Percentiles rank a stretch among this genome's conserved stretches.
Evolutionary conservation across 169 alveolate genomes (phyloP).

Genomic region (Eimeria sp.): DNA sequence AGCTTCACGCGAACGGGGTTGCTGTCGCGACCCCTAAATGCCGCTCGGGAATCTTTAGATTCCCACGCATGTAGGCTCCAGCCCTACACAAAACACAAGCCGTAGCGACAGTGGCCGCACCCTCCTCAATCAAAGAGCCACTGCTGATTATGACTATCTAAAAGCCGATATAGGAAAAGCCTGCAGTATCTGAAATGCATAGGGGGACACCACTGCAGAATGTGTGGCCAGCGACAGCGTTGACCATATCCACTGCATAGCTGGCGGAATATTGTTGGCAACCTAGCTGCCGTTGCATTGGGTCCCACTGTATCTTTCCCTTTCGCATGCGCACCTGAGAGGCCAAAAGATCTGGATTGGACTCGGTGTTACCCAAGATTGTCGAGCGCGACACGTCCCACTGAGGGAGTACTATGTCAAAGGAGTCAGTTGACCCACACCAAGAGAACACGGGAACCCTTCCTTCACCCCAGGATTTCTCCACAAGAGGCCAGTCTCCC

Average conservation of each 20-base stretch:
- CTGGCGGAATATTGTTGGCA: neutral
- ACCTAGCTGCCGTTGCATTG: neutral
- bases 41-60: slow-evolving; percentile 63
- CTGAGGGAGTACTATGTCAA: slow-evolving; percentile 78
- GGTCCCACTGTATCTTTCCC: neutral
- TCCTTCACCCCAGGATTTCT: slow-evolving; percentile 46
- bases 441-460: slow-evolving; percentile 79
- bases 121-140: too few relatives aligned
- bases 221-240: neutral
- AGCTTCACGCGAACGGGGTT: slow-evolving; percentile 74
- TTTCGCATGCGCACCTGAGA: slow-evolving; percentile 60
- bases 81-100: slow-evolving; percentile 42
- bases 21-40: slow-evolving; percentile 82
- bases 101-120: neutral
- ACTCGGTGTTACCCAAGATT: slow-evolving; percentile 39
- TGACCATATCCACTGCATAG: neutral
- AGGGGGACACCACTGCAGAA: neutral
- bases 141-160: neutral
- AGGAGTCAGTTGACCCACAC: slow-evolving; percentile 77
- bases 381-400: slow-evolving; percentile 83
- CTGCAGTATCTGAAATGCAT: neutral
- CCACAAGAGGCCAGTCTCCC: slow-evolving; percentile 83
- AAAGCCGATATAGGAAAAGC: neutral
- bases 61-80: slow-evolving; percentile 58
- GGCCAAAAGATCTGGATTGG: slow-evolving; percentile 73